Evolutionary conservation across 2,329 filamentous ascomycete genomes (phyloP).

Genomic region (Dactylellina haptotyla): DNA sequence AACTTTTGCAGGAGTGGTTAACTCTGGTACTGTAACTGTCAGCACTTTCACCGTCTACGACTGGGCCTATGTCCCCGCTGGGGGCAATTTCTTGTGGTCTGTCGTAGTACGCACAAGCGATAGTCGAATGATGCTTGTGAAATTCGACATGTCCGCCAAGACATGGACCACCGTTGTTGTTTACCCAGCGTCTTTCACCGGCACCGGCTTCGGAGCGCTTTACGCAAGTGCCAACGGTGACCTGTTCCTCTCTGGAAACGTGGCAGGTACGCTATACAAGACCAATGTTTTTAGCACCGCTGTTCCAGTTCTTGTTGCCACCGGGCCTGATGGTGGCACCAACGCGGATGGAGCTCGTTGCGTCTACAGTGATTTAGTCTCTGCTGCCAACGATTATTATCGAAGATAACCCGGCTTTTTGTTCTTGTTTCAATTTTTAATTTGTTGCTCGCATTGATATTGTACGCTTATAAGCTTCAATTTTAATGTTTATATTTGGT

Average conservation of each 20-base stretch:
- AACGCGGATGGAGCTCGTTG: constrained; percentile 8
- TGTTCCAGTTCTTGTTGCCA: not conserved
- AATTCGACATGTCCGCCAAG: not conserved
- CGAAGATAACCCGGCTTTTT: no score
- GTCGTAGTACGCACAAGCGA: not conserved
- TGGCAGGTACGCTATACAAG: not conserved
- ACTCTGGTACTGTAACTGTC: not conserved
- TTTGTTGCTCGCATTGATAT: no score
- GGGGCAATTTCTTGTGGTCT: not conserved
- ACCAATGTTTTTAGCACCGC: constrained; percentile 2
- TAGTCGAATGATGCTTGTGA: not conserved
- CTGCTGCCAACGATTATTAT: no score
- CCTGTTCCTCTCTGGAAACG: not conserved
- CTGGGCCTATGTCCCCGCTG: not conserved
- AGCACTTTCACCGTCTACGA: not conserved
- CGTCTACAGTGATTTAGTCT: not conserved
- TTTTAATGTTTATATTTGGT: no score
- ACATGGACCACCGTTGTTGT: not conserved
- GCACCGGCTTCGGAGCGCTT: not conserved
- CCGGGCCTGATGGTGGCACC: not conserved
- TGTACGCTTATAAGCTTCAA: no score
- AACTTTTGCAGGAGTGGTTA: not conserved
- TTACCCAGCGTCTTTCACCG: not conserved
- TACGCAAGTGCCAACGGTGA: constrained; percentile 3
- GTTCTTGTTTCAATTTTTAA: no score